Evolutionary conservation across 805 yeast genomes (phyloP).

Genomic region (Scheffersomyces ergatensis): DNA sequence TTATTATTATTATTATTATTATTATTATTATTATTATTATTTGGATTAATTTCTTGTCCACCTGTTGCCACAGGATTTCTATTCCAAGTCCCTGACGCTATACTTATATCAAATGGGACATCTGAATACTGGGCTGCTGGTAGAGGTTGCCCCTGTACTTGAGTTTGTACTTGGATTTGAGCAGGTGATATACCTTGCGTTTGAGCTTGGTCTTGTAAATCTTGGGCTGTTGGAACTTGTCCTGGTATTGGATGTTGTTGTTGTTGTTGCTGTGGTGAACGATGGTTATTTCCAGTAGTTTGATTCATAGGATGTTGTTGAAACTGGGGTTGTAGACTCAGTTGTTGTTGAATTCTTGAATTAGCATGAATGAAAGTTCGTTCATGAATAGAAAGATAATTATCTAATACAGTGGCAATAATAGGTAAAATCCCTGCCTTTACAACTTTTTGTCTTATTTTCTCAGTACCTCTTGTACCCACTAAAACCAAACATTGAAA

Average conservation of each 20-base stretch:
- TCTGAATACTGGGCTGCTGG: neutral
- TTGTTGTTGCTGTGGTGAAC: conserved; percentile 14
- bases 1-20: no score
- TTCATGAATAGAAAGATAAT: conserved; percentile 56
- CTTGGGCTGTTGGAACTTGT: conserved; percentile 5
- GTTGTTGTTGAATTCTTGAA: conserved; percentile 11
- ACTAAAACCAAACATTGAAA: conserved; percentile 88
- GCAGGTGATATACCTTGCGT: conserved; percentile 4
- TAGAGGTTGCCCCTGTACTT: neutral
- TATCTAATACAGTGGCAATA: conserved; percentile 87
- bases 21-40: no score
- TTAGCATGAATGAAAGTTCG: conserved; percentile 33
- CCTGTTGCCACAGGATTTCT: no score
- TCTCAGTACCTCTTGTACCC: conserved; percentile 91
- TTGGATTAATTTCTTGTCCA: neutral
- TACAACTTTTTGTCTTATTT: conserved; percentile 79
- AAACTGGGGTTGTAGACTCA: conserved; percentile 8
- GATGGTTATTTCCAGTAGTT: conserved; percentile 13
- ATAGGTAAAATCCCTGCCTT: conserved; percentile 91
- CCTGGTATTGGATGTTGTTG: conserved; percentile 4
- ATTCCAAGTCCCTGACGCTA: neutral
- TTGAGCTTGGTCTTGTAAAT: neutral
- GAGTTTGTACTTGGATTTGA: neutral
- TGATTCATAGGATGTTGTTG: conserved; percentile 9
- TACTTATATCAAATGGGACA: neutral